Evolutionary conservation across 257 asterid genomes (phyloP).

Genomic region (Solanum sejunctum): DNA sequence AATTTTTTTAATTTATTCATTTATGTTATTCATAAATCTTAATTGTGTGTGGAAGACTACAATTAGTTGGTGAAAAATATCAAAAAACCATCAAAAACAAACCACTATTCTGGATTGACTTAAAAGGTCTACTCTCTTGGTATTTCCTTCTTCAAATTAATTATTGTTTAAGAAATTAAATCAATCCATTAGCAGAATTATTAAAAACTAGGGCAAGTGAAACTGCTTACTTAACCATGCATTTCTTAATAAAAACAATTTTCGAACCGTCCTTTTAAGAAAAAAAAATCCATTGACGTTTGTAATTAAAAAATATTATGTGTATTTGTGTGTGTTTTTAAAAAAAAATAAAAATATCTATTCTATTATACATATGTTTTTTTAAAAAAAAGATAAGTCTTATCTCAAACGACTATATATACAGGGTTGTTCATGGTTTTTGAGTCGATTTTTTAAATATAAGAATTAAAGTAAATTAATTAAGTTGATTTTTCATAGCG

Average conservation of each 20-base stretch:
- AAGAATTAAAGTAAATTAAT: too few relatives aligned
- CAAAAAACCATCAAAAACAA: not conserved
- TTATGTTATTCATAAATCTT: not conserved
- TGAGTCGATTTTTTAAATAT: too few relatives aligned
- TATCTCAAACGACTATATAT: not conserved
- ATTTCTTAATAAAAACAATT: not conserved
- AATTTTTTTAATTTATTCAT: not conserved
- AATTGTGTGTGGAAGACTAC: not conserved
- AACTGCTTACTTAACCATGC: not conserved
- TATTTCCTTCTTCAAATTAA: not conserved
- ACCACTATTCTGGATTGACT: too few relatives aligned
- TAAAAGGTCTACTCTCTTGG: not conserved
- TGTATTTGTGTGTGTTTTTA: too few relatives aligned
- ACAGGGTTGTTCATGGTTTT: not conserved
- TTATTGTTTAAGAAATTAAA: not conserved
- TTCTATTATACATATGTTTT: too few relatives aligned
- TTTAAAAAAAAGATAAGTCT: not conserved
- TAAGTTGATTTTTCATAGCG: too few relatives aligned
- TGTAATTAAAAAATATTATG: not conserved
- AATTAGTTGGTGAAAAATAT: not conserved
- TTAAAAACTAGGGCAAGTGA: not conserved
- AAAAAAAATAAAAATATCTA: too few relatives aligned
- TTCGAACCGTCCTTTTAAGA: not conserved
- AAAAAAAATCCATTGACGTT: not conserved
- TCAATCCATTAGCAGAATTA: not conserved